Percentiles rank a stretch among this genome's conserved stretches.
Evolutionary conservation across 306 rosid species (phyloP).

Genomic region (apple (Malus domestica)): DNA sequence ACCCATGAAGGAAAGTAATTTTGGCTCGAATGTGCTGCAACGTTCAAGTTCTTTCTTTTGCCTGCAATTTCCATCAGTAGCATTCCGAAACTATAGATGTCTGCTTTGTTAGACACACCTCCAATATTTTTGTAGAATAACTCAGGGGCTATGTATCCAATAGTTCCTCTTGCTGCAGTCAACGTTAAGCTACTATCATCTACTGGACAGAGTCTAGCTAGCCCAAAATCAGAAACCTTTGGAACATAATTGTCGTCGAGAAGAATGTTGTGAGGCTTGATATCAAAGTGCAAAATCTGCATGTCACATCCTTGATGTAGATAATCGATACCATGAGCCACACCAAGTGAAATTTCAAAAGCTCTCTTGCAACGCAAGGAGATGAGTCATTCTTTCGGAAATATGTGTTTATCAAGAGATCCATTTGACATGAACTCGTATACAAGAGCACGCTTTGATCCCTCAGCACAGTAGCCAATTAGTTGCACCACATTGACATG

Average conservation of each 20-base stretch:
- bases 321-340: neutral
- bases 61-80: constrained; percentile 2
- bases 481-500: neutral
- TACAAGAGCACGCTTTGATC: neutral
- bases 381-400: neutral
- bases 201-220: neutral
- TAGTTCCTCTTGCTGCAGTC: neutral
- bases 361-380: neutral
- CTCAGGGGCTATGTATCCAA: neutral
- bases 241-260: neutral
- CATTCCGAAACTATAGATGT: constrained; percentile 7
- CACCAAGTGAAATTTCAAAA: neutral
- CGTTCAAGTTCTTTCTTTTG: neutral
- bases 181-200: neutral
- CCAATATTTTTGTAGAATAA: constrained; percentile 1
- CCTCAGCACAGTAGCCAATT: neutral
- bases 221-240: constrained; percentile 1
- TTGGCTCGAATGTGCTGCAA: neutral
- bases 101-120: neutral
- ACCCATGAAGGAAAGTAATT: constrained; percentile 1
- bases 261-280: constrained; percentile 15
- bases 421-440: neutral
- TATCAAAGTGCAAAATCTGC: constrained; percentile 7
- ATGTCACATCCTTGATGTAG: constrained; percentile 1
- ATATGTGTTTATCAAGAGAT: constrained; percentile 3